Conservation (phyloP, 805 yeast species). For the Wickerhamiella brachini region DNA sequence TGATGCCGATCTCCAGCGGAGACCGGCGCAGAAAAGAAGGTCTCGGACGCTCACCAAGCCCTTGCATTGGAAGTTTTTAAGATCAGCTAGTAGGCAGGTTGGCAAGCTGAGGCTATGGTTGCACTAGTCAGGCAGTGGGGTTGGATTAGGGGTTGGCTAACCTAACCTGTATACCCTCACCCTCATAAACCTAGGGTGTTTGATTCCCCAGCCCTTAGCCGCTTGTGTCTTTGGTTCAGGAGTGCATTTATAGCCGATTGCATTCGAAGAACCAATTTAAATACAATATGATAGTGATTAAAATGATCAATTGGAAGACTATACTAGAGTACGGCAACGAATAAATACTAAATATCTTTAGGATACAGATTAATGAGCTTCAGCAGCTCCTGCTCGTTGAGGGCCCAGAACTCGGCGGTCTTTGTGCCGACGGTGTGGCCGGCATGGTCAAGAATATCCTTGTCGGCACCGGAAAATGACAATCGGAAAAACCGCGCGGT, state of each 20-base stretch:
- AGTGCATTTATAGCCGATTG: no score
- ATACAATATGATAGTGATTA: no score
- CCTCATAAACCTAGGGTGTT: no score
- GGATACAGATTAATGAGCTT: conserved; percentile 12
- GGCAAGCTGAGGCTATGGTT: not conserved
- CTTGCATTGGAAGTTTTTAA: not conserved
- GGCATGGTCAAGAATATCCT: conserved; percentile 8
- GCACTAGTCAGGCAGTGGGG: not conserved
- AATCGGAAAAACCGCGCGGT: conserved; percentile 15
- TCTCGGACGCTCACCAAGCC: not conserved
- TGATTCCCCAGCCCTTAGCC: no score
- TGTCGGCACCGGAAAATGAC: conserved; percentile 16
- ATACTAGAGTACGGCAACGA: no score
- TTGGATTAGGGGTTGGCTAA: not conserved
- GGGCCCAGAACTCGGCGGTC: conserved; percentile 13
- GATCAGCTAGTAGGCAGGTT: not conserved
- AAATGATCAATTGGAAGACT: no score
- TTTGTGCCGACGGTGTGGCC: conserved; percentile 12
- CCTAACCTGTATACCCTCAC: no score
- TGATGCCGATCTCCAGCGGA: conserved; percentile 14
- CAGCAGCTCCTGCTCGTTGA: conserved; percentile 4
- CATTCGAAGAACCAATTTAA: no score
- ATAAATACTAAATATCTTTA: not conserved
- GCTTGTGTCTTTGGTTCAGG: no score
- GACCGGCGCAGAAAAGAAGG: conserved; percentile 8